Base-by-base conservation (phyloP, 805 yeast genomes). In the Ascoidea asiatica region DNA sequence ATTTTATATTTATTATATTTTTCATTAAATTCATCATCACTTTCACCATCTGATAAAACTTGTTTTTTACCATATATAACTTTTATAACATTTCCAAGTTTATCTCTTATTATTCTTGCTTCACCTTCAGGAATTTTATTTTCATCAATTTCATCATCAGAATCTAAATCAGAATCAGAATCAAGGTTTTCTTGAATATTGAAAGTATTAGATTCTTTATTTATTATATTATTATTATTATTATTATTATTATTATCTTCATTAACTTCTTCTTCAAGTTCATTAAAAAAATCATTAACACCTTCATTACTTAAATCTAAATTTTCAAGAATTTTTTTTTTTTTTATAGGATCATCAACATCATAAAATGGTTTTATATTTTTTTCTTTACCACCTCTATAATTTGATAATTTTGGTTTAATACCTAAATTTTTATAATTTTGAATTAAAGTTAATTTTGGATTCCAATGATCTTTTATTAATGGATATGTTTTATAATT, bases 391-490 rank as follows among this genome's bases (percentile, higher is more conserved):
- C 97, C 97, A 48, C 97, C 97, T 1, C 95, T 77, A 1, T 77
- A 68, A 17, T 62, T 65, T 21, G 82, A 81, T 36, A 89, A 61
- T 52, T 77, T 76, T 8, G 83, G 70, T 36, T 77, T 67, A 44
- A 92, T 67, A 3, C 98, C 98, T 22, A 92, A 64, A 50, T 69
- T 76, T 53, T 80, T 79, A 64, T 92, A 90, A 61, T 92, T 92
- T 59, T 92, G 97, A 43, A 77, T 71, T 48, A 89, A 65, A 0
- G 97, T 89, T 46, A 81, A 68, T 11, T 74, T 72, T 47, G 78
- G 73, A 62, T 92, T 95, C 98, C 98, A 92, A 60, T 88, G 74
- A 33, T 77, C 84, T 4, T 87, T 94, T 50, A 92, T 83, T 50
- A 92, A 75, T 1, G 95, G 84, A 57, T 87, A 86, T 0, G 84